Evolutionary conservation across 139 green algal genomes (phyloP).

Genomic region (Prasinococcaceae sp.): DNA sequence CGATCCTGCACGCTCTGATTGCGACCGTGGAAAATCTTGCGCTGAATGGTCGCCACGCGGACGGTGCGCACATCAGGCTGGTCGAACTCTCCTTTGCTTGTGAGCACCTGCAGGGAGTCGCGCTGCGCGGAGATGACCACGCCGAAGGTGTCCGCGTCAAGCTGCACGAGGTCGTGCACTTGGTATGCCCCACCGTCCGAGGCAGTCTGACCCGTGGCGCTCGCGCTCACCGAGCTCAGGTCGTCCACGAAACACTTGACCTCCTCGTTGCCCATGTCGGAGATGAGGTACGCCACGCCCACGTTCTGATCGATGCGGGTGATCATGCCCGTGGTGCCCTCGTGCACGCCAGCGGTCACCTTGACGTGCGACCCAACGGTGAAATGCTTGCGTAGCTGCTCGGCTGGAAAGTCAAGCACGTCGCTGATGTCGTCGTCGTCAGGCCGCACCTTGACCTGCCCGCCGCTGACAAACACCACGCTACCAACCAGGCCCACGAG

Average conservation of each 20-base stretch:
- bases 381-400: conserved; percentile 31
- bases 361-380: conserved; percentile 55
- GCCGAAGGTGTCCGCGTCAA: conserved; percentile 40
- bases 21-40: conserved; percentile 50
- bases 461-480: conserved; percentile 46
- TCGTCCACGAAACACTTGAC: not conserved
- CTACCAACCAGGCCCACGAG: conserved; percentile 57
- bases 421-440: conserved; percentile 35
- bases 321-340: conserved; percentile 72
- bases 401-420: conserved; percentile 6
- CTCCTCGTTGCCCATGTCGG: conserved; percentile 56
- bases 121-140: conserved; percentile 64
- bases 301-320: conserved; percentile 38
- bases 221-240: not conserved
- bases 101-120: conserved; percentile 42
- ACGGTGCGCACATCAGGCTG: conserved; percentile 52
- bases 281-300: conserved; percentile 48
- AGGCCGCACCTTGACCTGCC: conserved; percentile 46
- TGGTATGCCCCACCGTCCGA: conserved; percentile 71
- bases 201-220: not conserved
- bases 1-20: conserved; percentile 36
- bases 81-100: conserved; percentile 39
- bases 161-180: conserved; percentile 81
- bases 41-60: conserved; percentile 63
- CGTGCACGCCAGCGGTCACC: conserved; percentile 59